phyloP scores from a whole-genome alignment of 805 yeast genomes.

The Pichia manshurica region DNA sequence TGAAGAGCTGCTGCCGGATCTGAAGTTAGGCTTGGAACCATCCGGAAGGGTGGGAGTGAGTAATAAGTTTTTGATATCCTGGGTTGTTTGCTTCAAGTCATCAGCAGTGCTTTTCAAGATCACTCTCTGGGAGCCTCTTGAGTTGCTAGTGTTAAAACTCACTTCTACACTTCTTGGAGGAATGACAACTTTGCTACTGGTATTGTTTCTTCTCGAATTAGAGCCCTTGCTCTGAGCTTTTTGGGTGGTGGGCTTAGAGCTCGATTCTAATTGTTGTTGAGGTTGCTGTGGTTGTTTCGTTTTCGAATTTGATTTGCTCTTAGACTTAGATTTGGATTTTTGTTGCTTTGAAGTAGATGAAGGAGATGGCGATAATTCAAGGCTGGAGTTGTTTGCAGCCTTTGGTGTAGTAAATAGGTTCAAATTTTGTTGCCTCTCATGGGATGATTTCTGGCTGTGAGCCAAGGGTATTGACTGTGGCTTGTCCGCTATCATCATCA shows the following conservation, averaged over 20 bases:
- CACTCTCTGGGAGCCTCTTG: conserved; percentile 3
- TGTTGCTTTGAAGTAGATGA: neutral
- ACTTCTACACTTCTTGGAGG: conserved; percentile 30
- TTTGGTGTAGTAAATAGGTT: neutral
- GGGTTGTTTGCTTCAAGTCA: conserved; percentile 19
- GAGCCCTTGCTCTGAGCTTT: conserved; percentile 39
- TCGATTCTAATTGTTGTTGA: conserved; percentile 30
- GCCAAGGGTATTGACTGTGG: conserved; percentile 21
- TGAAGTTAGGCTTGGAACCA: conserved; percentile 15
- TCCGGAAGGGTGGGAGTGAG: conserved; percentile 18
- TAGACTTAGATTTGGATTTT: neutral
- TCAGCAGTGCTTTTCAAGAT: conserved; percentile 19
- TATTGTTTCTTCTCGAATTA: conserved; percentile 35
- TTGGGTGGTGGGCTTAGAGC: neutral
- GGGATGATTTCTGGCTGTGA: conserved; percentile 7
- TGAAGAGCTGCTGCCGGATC: neutral
- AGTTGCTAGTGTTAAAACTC: conserved; percentile 9
- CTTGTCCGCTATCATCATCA: conserved; percentile 21
- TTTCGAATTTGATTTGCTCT: neutral
- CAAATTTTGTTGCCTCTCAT: neutral
- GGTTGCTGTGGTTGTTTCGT: neutral
- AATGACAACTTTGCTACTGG: conserved; percentile 18
- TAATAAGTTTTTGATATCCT: conserved; percentile 18
- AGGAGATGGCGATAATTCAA: conserved; percentile 4
- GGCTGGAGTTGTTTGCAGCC: conserved; percentile 4